A percentile compares a stretch with the other conserved stretches of the same genome.
Conservation (phyloP, 768 basidiomycete species). For the Lactifluus rugatus region DNA sequence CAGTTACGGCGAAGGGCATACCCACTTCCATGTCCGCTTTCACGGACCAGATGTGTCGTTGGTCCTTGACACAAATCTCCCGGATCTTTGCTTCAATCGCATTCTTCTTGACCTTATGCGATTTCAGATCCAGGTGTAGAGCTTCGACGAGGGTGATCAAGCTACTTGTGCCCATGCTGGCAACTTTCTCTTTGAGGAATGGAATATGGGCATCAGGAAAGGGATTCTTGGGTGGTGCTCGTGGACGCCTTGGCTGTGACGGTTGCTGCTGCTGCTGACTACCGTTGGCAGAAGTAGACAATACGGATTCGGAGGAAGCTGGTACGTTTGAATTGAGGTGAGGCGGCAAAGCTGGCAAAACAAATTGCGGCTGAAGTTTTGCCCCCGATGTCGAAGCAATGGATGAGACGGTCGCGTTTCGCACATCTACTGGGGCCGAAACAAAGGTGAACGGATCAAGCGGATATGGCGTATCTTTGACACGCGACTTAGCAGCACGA, state of each 20-base stretch:
- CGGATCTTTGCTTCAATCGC: slow-evolving; percentile 73
- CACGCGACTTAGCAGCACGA: not conserved
- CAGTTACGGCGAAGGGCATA: not conserved
- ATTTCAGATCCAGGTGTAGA: slow-evolving; percentile 58
- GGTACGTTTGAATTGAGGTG: slow-evolving; percentile 16
- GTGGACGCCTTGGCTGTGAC: slow-evolving; percentile 23
- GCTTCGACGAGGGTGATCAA: slow-evolving; percentile 61
- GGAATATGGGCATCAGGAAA: slow-evolving; percentile 64
- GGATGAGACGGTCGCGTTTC: slow-evolving; percentile 25
- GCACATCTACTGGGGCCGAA: slow-evolving; percentile 38
- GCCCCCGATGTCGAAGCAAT: slow-evolving; percentile 10
- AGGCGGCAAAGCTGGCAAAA: slow-evolving; percentile 30
- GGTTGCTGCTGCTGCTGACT: not conserved
- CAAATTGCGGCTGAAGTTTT: slow-evolving; percentile 31
- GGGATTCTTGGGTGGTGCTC: slow-evolving; percentile 36
- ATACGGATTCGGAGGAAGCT: slow-evolving; percentile 16
- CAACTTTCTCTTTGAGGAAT: slow-evolving; percentile 53
- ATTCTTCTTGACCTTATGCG: slow-evolving; percentile 72
- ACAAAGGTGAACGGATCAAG: slow-evolving; percentile 74
- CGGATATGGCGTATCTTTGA: slow-evolving; percentile 57
- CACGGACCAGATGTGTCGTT: slow-evolving; percentile 68
- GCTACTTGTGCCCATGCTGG: slow-evolving; percentile 48
- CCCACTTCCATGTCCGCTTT: slow-evolving; percentile 28
- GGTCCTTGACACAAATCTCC: slow-evolving; percentile 64
- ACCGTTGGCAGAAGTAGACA: slow-evolving; percentile 2